Conservation (phyloP, 768 basidiomycete genomes). For the Chalciporus pseudorubinellus region DNA sequence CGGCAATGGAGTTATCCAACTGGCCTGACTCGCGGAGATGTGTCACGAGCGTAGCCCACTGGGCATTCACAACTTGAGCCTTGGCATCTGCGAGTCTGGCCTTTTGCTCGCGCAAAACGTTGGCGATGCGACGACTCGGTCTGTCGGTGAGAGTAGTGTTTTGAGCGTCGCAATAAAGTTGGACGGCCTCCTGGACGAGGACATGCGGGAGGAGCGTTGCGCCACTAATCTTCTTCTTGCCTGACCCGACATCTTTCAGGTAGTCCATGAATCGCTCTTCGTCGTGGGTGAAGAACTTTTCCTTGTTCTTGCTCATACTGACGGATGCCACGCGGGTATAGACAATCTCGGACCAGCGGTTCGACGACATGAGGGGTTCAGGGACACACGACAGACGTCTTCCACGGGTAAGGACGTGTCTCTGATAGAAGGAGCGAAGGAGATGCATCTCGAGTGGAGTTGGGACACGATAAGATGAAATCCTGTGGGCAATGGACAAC, state of each 20-base stretch:
- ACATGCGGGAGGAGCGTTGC: slow-evolving; percentile 67
- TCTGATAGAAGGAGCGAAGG: slow-evolving; percentile 57
- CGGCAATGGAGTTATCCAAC: slow-evolving; percentile 60
- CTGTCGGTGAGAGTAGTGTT: too few relatives aligned
- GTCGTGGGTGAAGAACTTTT: slow-evolving; percentile 57
- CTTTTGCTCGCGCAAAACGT: slow-evolving; percentile 26
- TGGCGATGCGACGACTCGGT: neutral
- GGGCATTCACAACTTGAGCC: slow-evolving; percentile 52
- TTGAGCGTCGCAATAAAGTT: neutral
- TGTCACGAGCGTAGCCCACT: slow-evolving; percentile 62
- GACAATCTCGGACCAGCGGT: slow-evolving; percentile 54
- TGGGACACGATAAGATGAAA: slow-evolving; percentile 22
- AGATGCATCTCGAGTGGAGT: slow-evolving; percentile 36
- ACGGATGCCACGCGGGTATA: slow-evolving; percentile 60
- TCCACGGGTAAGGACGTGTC: slow-evolving; percentile 57
- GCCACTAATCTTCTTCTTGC: slow-evolving; percentile 57
- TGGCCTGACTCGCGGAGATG: slow-evolving; percentile 50
- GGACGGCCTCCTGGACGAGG: slow-evolving; percentile 43
- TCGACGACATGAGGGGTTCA: slow-evolving; percentile 61
- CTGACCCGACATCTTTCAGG: slow-evolving; percentile 53
- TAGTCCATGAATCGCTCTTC: slow-evolving; percentile 56
- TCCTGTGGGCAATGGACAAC: slow-evolving; percentile 2
- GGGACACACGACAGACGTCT: slow-evolving; percentile 45
- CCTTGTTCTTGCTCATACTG: slow-evolving; percentile 60
- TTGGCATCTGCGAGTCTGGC: slow-evolving; percentile 34